Evolutionary conservation across 164 flowering plant species (phyloP), one percentile per base, ranked within the genome.

Genomic region (Aristolochia californica): DNA sequence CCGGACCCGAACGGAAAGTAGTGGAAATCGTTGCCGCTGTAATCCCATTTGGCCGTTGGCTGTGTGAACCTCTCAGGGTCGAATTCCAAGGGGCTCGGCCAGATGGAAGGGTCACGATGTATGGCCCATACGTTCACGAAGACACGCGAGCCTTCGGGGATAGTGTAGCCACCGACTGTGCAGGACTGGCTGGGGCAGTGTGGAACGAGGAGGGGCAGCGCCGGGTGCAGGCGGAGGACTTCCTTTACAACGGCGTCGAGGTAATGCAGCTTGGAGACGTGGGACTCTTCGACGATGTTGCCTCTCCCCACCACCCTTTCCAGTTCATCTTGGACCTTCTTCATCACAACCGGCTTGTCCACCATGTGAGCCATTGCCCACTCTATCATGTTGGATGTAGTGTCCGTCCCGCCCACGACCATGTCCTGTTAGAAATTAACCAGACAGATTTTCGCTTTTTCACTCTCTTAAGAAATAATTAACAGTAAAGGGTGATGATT

Each of bases 1-100:
- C 95, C 95, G 0, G 95, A 82, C 20, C 95, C 88, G 38, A 86
- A 83, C 0, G 95, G 95, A 24, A 87, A 60, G 59, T 83, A 87
- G 1, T 43, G 67, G 44, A 83, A 83, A 26, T 82, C 81, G 20
- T 59, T 78, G 1, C 91, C 91, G 59, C 69, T 68, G 53, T 47
- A 83, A 48, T 85, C 89, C 65, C 62, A 61, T 30, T 61, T 68
- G 5, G 22, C 27, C 4, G 43, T 9, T 0, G 59, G 54, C 14
- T 60, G 38, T 57, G 70, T 47, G 50, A 87, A 87, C 69, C 95
- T 74, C 28, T 51, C 63, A 20, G 63, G 63, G 25, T 60, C 56
- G 56, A 60, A 60, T 28, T 38, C 30, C 18, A 38, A 9, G 11
- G 56, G 56, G 48, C 51, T 25, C 13, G 27, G 56, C 63, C 63